Conservation (phyloP, 176 grass and related monocot species). For the Carex scoparia region DNA sequence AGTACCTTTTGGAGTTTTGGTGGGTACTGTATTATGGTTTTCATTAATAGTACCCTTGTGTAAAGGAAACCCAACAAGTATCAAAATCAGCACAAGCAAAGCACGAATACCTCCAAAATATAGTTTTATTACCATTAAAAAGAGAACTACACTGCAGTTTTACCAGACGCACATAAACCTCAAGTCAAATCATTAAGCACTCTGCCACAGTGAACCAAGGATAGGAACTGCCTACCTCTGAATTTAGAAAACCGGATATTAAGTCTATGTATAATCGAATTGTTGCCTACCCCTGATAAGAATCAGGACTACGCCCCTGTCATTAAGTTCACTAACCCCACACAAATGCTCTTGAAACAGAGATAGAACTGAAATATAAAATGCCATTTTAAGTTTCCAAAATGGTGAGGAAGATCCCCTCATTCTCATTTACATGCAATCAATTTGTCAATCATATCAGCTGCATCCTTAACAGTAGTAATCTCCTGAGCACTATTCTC, state of each 20-base stretch:
- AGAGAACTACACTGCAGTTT: background rate
- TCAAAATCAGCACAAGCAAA: background rate
- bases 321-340: background rate
- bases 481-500: slow-evolving; percentile 56
- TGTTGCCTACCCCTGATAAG: too few species aligned
- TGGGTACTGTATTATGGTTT: background rate
- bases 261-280: too few species aligned
- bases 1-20: background rate
- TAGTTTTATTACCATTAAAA: slow-evolving; percentile 12
- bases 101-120: background rate
- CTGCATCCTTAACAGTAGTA: slow-evolving; percentile 50
- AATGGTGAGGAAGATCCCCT: background rate
- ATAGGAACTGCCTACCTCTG: too few species aligned
- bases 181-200: background rate
- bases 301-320: background rate
- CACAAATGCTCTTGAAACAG: slow-evolving; percentile 1
- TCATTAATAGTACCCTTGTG: background rate
- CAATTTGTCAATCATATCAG: slow-evolving; percentile 57
- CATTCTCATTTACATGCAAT: slow-evolving; percentile 6
- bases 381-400: background rate
- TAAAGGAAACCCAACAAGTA: background rate
- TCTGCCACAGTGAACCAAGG: too few species aligned
- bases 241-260: too few species aligned
- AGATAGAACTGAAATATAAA: background rate
- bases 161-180: background rate